These are phyloP conservation scores for Entonaema liquescens DNA, from an alignment of 495 filamentous ascomycete species.

Conservation along the genomic window DNA sequence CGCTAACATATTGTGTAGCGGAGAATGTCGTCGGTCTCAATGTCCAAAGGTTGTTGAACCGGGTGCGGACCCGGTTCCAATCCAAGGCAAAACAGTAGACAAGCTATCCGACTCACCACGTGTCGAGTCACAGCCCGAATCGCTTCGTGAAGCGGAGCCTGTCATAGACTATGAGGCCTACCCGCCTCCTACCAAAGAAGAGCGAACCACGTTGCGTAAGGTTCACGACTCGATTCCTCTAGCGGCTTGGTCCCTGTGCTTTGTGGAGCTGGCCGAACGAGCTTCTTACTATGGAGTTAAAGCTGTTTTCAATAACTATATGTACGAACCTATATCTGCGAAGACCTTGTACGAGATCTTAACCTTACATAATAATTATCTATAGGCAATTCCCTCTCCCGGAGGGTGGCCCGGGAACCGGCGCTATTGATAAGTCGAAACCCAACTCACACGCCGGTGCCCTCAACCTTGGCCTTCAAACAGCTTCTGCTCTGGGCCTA, in stretches of 20 bases:
- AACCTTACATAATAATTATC: neutral
- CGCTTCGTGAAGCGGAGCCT: slow-evolving; percentile 6
- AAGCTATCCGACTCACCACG: neutral
- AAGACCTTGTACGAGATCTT: neutral
- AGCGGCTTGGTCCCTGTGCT: slow-evolving; percentile 55
- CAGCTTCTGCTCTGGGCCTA: slow-evolving; percentile 58
- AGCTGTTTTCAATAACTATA: slow-evolving; percentile 60
- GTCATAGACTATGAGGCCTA: slow-evolving; percentile 33
- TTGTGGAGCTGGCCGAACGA: slow-evolving; percentile 60
- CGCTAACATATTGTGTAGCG: slow-evolving; percentile 1
- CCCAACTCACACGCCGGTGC: slow-evolving; percentile 46
- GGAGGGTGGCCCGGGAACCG: slow-evolving; percentile 61
- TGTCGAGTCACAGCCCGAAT: slow-evolving; percentile 15
- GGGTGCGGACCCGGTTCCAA: neutral
- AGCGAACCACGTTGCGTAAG: slow-evolving; percentile 57
- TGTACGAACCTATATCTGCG: slow-evolving; percentile 16
- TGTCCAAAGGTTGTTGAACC: slow-evolving; percentile 34
- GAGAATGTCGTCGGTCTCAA: slow-evolving; percentile 40
- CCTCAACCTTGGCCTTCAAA: slow-evolving; percentile 57
- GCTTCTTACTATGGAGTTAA: slow-evolving; percentile 60
- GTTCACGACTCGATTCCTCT: slow-evolving; percentile 55
- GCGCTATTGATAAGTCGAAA: slow-evolving; percentile 47
- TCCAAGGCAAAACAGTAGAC: neutral
- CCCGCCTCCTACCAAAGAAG: slow-evolving; percentile 57
- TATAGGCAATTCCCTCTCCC: slow-evolving; percentile 55